Base-by-base conservation (phyloP, 169 alveolate genomes). In the Toxoplasma gondii region DNA sequence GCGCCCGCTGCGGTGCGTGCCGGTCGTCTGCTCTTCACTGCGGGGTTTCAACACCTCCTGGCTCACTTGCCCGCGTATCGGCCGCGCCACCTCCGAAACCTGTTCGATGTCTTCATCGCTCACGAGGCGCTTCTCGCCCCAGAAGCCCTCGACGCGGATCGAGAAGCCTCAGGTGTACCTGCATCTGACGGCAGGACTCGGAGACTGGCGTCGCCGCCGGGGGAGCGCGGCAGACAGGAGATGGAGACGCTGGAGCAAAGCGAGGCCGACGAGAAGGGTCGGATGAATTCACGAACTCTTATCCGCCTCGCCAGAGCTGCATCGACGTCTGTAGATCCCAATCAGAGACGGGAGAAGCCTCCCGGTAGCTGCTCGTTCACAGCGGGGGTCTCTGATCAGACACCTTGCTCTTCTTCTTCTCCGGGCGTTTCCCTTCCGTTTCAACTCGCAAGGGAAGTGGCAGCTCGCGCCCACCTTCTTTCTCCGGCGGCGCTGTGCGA, bases 401-500 rank as follows among this genome's bases (percentile, higher is more conserved):
- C 58, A 7, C 12, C 58, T 12, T 12, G 58, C 22, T 12, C 4
- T 4, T 49, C 58, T 49, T 4, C 58, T 49, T 49, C 58, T 12
- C 12, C 58, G n/a, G n/a, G 67, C 74, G n/a, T 27, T 16, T 31
- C n/a, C 7, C 74, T 64, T 16, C 74, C 74, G 74, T 64, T 64
- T 19, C 74, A 1, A 0, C 90, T 82, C 9, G 90, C 69, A 31
- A 49, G 12, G 39, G 64, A 22, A 19, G 24, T 82, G 4, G 67
- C 39, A 16, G 69, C 38, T 24, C 90, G 64, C 53, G 41, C 41
- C 44, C 90, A 82, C 36, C 38, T 43, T 22, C 38, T 82, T 41
- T 41, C 90, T 24, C 90, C 90, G 38, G 53, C 90, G 5, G 34
- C 67, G 1, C 64, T 82, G 39, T 82, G 90, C 41, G 90, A 82